Conservation (phyloP, 2,329 filamentous ascomycete genomes). For the Penicillium italicum region DNA sequence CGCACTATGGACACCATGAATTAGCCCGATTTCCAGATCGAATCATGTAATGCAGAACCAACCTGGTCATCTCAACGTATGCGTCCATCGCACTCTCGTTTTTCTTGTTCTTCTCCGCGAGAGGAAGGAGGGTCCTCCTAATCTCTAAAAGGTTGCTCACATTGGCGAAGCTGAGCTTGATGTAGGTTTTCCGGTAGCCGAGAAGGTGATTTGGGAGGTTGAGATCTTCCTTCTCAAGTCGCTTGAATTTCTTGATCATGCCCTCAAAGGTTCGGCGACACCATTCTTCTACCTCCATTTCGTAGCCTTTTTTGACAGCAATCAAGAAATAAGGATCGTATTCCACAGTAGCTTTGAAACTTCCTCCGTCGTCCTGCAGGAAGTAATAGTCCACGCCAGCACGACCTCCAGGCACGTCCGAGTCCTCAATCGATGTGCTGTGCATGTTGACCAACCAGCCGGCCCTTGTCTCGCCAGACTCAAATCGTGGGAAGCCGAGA, state of each 20-base stretch:
- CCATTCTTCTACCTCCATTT: slow-evolving; percentile 96
- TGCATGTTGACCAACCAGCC: slow-evolving; percentile 98
- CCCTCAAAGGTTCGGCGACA: slow-evolving; percentile 74
- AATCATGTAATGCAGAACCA: slow-evolving; percentile 5
- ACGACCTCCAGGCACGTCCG: slow-evolving; percentile 76
- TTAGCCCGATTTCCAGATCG: slow-evolving; percentile 18
- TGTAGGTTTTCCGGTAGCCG: slow-evolving; percentile 82
- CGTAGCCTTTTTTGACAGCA: slow-evolving; percentile 80
- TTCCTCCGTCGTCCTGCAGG: slow-evolving; percentile 79
- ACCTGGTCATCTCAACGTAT: slow-evolving; percentile 93
- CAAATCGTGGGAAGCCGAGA: slow-evolving; percentile 91
- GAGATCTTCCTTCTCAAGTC: slow-evolving; percentile 87
- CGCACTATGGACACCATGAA: slow-evolving; percentile 48
- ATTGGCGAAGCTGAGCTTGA: slow-evolving; percentile 83
- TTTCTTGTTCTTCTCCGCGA: slow-evolving; percentile 95
- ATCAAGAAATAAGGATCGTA: slow-evolving; percentile 97
- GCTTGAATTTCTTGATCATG: slow-evolving; percentile 71
- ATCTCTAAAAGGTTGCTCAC: slow-evolving; percentile 82
- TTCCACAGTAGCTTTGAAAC: slow-evolving; percentile 93
- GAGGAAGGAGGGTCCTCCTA: slow-evolving; percentile 75
- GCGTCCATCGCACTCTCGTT: slow-evolving; percentile 96
- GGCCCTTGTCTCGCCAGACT: slow-evolving; percentile 76
- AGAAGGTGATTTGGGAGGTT: slow-evolving; percentile 93
- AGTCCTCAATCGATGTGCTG: slow-evolving; percentile 79
- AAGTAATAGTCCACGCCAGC: slow-evolving; percentile 97